Percentiles rank a stretch among this genome's conserved stretches.
Conservation (phyloP, 2,329 filamentous ascomycete genomes). For the Claviceps sp. region DNA sequence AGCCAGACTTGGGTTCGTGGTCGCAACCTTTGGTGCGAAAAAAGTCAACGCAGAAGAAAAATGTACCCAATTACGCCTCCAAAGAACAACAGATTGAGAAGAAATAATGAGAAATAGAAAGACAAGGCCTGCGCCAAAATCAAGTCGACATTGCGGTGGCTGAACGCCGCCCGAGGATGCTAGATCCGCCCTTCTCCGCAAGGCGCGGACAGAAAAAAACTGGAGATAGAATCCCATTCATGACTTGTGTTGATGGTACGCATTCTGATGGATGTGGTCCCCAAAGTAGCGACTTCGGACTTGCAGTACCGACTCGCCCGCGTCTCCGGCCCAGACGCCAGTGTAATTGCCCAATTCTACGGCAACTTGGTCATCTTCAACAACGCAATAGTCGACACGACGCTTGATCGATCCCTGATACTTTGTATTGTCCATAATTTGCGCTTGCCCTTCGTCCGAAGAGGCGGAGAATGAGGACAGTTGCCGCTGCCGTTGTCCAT, state of each 20-base stretch:
- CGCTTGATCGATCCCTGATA: slow-evolving; percentile 5
- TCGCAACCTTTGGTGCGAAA: too few species aligned
- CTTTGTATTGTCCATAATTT: neutral
- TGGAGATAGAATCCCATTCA: neutral
- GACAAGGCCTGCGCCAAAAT: too few species aligned
- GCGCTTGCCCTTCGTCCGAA: neutral
- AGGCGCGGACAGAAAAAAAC: neutral
- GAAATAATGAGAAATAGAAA: neutral
- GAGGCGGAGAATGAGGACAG: neutral
- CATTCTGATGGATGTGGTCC: slow-evolving; percentile 9
- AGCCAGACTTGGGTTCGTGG: too few species aligned
- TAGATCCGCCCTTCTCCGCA: neutral
- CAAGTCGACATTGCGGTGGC: too few species aligned
- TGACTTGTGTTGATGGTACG: neutral
- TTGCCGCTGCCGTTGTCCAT: neutral
- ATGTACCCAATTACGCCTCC: too few species aligned
- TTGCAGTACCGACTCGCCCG: slow-evolving; percentile 4
- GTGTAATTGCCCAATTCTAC: slow-evolving; percentile 11
- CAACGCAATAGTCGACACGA: slow-evolving; percentile 8
- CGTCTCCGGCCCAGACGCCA: slow-evolving; percentile 10
- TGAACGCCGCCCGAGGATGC: neutral
- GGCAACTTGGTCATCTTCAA: slow-evolving; percentile 4
- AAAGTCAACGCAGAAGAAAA: too few species aligned
- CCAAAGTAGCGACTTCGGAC: slow-evolving; percentile 10
- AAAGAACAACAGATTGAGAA: too few species aligned